Percentiles rank a stretch among this genome's conserved stretches.
These are phyloP conservation scores for Yamagishiella unicocca DNA, from an alignment of 139 green algal genomes.

Conservation along the genomic window DNA sequence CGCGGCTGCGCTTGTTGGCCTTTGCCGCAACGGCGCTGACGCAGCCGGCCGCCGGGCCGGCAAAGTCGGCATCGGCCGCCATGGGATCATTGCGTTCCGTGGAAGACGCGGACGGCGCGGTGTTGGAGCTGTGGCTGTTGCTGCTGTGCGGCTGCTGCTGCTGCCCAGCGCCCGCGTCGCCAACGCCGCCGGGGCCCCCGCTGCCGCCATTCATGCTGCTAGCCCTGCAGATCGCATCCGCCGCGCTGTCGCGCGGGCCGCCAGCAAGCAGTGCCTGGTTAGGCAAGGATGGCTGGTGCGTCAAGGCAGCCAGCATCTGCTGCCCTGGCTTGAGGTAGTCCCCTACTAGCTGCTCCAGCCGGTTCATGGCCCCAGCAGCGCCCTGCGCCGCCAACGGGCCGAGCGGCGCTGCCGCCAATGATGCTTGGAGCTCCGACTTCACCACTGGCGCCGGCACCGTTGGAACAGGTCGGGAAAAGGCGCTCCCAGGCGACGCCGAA, in stretches of 20 bases:
- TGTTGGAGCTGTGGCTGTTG: conserved; percentile 37
- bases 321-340: conserved; percentile 31
- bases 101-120: neutral
- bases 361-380: neutral
- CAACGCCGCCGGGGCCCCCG: neutral
- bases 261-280: neutral
- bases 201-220: neutral
- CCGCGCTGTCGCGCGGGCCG: neutral
- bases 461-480: conserved; percentile 23
- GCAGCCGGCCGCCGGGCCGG: neutral
- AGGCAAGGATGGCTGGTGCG: neutral
- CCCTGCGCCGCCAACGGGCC: neutral
- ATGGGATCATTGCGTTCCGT: neutral
- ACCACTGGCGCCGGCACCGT: neutral
- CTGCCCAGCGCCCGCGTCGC: neutral
- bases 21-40: neutral
- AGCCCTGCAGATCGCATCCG: too few species aligned
- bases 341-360: neutral
- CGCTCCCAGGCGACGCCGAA: neutral
- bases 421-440: neutral
- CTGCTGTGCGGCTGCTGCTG: conserved; percentile 7
- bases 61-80: neutral
- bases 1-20: conserved; percentile 10
- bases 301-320: conserved; percentile 27
- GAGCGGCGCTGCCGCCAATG: neutral